Evolutionary conservation across 371 early-diverging fungal genomes (phyloP).

Genomic region (Syncephalastrum racemosum): DNA sequence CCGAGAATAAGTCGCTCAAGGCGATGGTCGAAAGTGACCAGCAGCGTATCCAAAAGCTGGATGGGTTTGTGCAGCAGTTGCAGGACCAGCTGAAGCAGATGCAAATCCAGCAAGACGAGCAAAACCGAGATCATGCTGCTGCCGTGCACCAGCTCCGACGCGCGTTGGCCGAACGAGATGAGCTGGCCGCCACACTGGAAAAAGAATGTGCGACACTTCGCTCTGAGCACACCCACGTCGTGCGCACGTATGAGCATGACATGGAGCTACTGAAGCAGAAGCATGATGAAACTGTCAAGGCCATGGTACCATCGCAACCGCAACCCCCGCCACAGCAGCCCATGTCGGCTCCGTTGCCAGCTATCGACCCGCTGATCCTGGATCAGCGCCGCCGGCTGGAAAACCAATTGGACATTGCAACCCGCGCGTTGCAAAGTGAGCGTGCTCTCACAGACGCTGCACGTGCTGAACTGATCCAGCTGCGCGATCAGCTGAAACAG

Average conservation of each 20-base stretch:
- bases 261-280: constrained; percentile 19
- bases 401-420: constrained; percentile 43
- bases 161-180: constrained; percentile 28
- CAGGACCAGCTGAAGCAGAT: constrained; percentile 11
- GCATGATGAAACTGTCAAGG: constrained; percentile 4
- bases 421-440: constrained; percentile 39
- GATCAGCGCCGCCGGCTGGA: constrained; percentile 35
- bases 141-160: constrained; percentile 24
- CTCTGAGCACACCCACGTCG: constrained; percentile 24
- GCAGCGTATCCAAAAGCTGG: constrained; percentile 32
- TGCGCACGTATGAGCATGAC: constrained; percentile 27
- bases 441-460: constrained; percentile 26
- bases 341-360: neutral
- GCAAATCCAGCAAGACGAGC: constrained; percentile 12
- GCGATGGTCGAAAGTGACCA: constrained; percentile 27
- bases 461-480: constrained; percentile 28
- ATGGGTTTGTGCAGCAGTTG: constrained; percentile 15
- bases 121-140: constrained; percentile 24
- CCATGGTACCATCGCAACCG: neutral
- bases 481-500: constrained; percentile 33
- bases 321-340: neutral
- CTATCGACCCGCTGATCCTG: neutral
- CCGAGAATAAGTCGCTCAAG: constrained; percentile 12
- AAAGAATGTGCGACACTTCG: constrained; percentile 38
- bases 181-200: constrained; percentile 27